Percentiles rank a stretch among this genome's conserved stretches.
phyloP scores from a whole-genome alignment of 495 filamentous ascomycete genomes.

The Hyaloscypha bicolor region DNA sequence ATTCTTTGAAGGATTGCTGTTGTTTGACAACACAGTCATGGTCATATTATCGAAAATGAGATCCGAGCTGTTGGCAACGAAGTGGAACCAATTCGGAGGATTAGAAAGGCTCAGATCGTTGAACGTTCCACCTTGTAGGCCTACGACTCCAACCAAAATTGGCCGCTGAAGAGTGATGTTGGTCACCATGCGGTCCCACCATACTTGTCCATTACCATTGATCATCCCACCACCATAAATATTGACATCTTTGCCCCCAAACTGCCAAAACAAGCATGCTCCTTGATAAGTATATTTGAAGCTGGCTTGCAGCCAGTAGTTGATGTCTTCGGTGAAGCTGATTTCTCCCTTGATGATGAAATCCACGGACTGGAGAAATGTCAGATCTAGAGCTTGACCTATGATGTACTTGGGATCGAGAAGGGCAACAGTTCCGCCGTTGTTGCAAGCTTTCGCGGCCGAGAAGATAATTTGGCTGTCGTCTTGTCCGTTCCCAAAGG shows the following conservation, averaged over 20 bases:
- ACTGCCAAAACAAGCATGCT: conserved; percentile 63
- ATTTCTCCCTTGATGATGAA: conserved; percentile 53
- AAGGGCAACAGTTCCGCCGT: conserved; percentile 67
- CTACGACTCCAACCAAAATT: conserved; percentile 62
- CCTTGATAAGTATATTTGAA: conserved; percentile 65
- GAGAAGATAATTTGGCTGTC: conserved; percentile 58
- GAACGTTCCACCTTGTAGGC: conserved; percentile 58
- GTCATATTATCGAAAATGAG: conserved; percentile 65
- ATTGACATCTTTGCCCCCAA: conserved; percentile 68
- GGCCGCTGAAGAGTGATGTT: conserved; percentile 57
- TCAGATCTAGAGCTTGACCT: conserved; percentile 63
- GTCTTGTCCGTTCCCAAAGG: conserved; percentile 44
- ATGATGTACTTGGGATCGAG: conserved; percentile 54
- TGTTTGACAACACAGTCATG: conserved; percentile 54
- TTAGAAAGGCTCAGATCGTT: conserved; percentile 61
- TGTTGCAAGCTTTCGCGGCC: conserved; percentile 61
- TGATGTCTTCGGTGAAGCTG: conserved; percentile 61
- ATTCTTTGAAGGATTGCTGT: conserved; percentile 58
- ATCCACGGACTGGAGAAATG: conserved; percentile 62
- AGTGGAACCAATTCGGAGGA: conserved; percentile 66
- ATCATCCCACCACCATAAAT: conserved; percentile 62
- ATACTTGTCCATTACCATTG: conserved; percentile 67
- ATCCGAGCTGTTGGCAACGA: conserved; percentile 65
- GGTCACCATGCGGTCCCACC: conserved; percentile 61
- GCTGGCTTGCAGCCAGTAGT: conserved; percentile 57